Conservation (phyloP, 345 rosid species). For the Brassica rapa region DNA sequence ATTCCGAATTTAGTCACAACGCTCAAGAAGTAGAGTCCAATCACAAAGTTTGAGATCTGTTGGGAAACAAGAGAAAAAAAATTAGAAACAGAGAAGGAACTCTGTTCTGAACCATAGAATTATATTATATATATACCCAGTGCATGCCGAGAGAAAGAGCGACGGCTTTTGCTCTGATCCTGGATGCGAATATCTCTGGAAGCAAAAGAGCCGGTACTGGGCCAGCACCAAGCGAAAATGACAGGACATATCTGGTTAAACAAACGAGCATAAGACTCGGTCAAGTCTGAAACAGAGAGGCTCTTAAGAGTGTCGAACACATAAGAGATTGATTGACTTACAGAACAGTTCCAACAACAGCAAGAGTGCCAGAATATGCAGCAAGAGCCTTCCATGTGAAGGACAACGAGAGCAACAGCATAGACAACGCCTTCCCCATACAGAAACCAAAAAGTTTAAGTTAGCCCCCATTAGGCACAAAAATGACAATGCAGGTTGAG, state of each 20-base stretch:
- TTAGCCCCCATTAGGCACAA: not conserved
- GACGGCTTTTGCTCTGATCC: constrained; percentile 98
- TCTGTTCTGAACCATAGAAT: not conserved
- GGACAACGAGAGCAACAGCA: constrained; percentile 90
- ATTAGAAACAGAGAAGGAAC: constrained; percentile 14
- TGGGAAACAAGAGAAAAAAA: not conserved
- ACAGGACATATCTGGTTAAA: constrained; percentile 74
- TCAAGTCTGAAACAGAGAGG: constrained; percentile 2
- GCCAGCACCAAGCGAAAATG: constrained; percentile 98
- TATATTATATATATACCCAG: constrained; percentile 66
- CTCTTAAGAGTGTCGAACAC: not conserved
- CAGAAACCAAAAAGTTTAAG: not conserved
- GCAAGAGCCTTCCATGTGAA: constrained; percentile 94
- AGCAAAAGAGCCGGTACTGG: constrained; percentile 98
- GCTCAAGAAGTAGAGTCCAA: constrained; percentile 90
- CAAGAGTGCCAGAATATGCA: constrained; percentile 85
- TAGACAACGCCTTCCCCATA: constrained; percentile 70
- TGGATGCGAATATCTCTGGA: constrained; percentile 92
- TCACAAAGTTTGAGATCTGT: constrained; percentile 91
- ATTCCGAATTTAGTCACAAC: constrained; percentile 88
- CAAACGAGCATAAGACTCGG: not conserved
- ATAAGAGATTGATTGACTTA: constrained; percentile 48
- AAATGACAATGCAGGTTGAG: not conserved
- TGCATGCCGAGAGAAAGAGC: constrained; percentile 94
- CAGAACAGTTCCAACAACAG: constrained; percentile 96